A percentile compares a stretch with the other conserved stretches of the same genome.
phyloP scores from a whole-genome alignment of 140 eudicot species.

The Oenanthe javanica region DNA sequence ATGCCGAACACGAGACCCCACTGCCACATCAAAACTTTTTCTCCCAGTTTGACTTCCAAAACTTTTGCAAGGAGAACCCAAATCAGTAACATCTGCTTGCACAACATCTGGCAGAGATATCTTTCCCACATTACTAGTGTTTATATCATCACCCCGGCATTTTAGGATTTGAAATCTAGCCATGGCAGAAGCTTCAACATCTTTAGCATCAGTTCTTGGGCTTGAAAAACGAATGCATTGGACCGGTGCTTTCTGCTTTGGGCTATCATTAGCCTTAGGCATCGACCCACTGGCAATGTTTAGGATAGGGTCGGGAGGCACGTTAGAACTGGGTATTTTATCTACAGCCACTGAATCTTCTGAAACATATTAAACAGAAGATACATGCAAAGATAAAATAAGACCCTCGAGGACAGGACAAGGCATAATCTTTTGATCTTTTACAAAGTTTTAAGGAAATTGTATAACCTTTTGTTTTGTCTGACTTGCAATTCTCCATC shows the following conservation, averaged over 20 bases:
- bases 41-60: neutral
- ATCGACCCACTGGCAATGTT: slow-evolving; percentile 1
- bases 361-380: slow-evolving; percentile 22
- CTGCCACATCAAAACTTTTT: slow-evolving; percentile 21
- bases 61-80: neutral
- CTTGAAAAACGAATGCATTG: slow-evolving; percentile 13
- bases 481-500: slow-evolving; percentile 29
- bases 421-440: neutral
- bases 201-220: slow-evolving; percentile 19
- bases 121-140: slow-evolving; percentile 20
- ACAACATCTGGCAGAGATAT: slow-evolving; percentile 9
- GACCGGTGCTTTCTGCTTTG: slow-evolving; percentile 6
- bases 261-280: slow-evolving; percentile 24
- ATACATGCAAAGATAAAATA: slow-evolving; percentile 4
- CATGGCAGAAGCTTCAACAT: slow-evolving; percentile 44
- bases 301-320: slow-evolving; percentile 10
- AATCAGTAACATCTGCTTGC: neutral
- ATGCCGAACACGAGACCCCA: slow-evolving; percentile 20
- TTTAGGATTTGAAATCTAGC: slow-evolving; percentile 49
- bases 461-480: slow-evolving; percentile 25
- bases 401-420: neutral
- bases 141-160: slow-evolving; percentile 26
- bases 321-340: slow-evolving; percentile 17
- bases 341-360: slow-evolving; percentile 21
- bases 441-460: neutral